A percentile compares a stretch with the other conserved stretches of the same genome.
Conservation (phyloP, 2,329 filamentous ascomycete species). For the Colletotrichum costaricense region DNA sequence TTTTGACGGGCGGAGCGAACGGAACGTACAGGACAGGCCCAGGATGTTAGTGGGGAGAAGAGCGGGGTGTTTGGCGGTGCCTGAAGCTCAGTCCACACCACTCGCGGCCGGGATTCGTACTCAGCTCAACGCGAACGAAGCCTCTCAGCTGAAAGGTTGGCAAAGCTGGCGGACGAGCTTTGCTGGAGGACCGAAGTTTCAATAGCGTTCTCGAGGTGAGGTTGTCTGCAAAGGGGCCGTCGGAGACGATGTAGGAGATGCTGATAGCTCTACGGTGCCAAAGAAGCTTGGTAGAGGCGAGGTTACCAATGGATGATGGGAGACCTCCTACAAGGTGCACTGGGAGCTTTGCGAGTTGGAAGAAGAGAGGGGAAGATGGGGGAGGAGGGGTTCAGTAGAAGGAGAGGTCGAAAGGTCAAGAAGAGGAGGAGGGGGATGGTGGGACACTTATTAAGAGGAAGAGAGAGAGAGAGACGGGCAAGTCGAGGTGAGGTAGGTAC, state of each 20-base stretch:
- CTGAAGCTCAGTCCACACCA: constrained; percentile 33
- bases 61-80: constrained; percentile 30
- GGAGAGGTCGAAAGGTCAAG: not conserved
- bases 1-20: constrained; percentile 19
- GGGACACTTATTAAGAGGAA: constrained; percentile 24
- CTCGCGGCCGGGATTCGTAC: constrained; percentile 19
- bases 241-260: not conserved
- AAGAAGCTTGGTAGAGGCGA: not conserved
- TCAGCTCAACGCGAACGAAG: constrained; percentile 9
- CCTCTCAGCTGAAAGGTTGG: not conserved
- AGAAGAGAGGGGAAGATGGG: not conserved
- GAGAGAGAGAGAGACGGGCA: not conserved
- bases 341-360: constrained; percentile 1
- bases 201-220: constrained; percentile 2
- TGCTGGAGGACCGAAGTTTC: not conserved
- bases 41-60: constrained; percentile 31
- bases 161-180: not conserved
- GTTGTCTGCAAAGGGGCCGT: not conserved
- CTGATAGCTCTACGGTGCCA: not conserved
- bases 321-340: not conserved
- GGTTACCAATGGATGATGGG: not conserved
- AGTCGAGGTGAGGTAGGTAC: not conserved
- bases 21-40: constrained; percentile 26
- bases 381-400: constrained; percentile 21
- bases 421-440: not conserved